Conservation (phyloP, 1,284 basidiomycete species). For the Cystobasidium pallidum region DNA sequence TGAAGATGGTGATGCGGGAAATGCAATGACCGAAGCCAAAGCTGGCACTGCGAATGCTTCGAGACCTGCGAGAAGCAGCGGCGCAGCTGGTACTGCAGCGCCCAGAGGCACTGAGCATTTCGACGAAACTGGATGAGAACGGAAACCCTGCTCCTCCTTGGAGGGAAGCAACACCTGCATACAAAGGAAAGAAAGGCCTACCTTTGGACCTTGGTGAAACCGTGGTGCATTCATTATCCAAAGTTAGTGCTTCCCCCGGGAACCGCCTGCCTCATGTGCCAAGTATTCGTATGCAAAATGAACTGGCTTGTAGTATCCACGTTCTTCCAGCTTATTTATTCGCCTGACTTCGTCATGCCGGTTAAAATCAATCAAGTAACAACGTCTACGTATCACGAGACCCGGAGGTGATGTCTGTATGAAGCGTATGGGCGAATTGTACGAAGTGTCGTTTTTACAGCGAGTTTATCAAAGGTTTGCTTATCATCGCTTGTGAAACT, state of each 20-base stretch:
- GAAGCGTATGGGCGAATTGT: conserved; percentile 95
- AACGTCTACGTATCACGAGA: conserved; percentile 99
- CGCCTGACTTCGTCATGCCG: conserved; percentile 96
- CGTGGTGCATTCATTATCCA: conserved; percentile 70
- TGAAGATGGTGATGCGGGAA: conserved; percentile 10
- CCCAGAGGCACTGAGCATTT: neutral
- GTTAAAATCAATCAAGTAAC: conserved; percentile 96
- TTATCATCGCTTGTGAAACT: too few species aligned
- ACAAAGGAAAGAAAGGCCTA: conserved; percentile 80
- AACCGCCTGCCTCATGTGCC: neutral
- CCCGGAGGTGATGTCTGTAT: conserved; percentile 95
- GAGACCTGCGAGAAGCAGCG: neutral
- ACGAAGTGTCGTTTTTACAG: conserved; percentile 99
- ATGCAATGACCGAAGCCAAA: conserved; percentile 39
- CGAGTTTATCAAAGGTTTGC: conserved; percentile 88
- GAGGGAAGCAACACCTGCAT: conserved; percentile 71
- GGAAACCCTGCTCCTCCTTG: conserved; percentile 81
- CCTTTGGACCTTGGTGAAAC: conserved; percentile 96
- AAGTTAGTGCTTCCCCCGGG: conserved; percentile 50
- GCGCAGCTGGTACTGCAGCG: neutral
- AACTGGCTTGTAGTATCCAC: conserved; percentile 44
- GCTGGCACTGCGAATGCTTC: conserved; percentile 39
- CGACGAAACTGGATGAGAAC: conserved; percentile 77
- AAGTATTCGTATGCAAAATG: neutral
- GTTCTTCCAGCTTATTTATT: conserved; percentile 75